Evolutionary conservation across 1,284 basidiomycete species (phyloP).

Genomic region (Microbotryum scabiosae): DNA sequence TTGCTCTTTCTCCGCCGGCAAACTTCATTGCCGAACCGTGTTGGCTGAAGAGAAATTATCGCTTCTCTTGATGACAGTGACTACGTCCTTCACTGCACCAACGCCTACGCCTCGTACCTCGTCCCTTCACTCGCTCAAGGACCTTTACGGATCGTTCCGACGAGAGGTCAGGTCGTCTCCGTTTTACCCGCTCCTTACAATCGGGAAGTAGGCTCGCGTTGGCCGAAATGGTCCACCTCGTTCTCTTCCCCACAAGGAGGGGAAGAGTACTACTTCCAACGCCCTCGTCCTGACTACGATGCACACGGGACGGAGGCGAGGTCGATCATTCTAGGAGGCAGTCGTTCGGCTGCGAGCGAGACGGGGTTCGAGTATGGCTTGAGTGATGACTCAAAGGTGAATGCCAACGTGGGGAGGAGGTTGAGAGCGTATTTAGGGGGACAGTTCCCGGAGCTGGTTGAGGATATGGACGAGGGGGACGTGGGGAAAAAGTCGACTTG

Average conservation of each 20-base stretch:
- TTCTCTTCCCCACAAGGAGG: constrained; percentile 43
- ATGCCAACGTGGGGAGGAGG: constrained; percentile 46
- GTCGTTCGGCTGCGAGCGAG: constrained; percentile 45
- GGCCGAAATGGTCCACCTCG: constrained; percentile 15
- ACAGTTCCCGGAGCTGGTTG: constrained; percentile 52
- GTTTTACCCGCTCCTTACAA: too few species aligned
- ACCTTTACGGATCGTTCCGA: constrained; percentile 54
- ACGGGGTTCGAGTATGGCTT: constrained; percentile 49
- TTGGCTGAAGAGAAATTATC: too few species aligned
- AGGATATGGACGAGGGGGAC: constrained; percentile 46
- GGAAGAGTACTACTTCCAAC: constrained; percentile 71
- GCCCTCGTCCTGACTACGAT: constrained; percentile 63
- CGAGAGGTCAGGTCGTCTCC: constrained; percentile 63
- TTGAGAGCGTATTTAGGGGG: constrained; percentile 54
- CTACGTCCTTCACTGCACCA: constrained; percentile 68
- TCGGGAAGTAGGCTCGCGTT: too few species aligned
- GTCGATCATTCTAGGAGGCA: constrained; percentile 67
- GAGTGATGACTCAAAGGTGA: constrained; percentile 55
- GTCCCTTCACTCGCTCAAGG: constrained; percentile 54
- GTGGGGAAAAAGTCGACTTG: constrained; percentile 42
- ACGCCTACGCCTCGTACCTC: constrained; percentile 64
- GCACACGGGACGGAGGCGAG: constrained; percentile 50
- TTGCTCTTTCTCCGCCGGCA: too few species aligned
- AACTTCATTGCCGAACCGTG: too few species aligned
- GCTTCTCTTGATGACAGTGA: constrained; percentile 42